Conservation (phyloP, 179 eudicot genomes). For the Corrigiola litoralis region DNA sequence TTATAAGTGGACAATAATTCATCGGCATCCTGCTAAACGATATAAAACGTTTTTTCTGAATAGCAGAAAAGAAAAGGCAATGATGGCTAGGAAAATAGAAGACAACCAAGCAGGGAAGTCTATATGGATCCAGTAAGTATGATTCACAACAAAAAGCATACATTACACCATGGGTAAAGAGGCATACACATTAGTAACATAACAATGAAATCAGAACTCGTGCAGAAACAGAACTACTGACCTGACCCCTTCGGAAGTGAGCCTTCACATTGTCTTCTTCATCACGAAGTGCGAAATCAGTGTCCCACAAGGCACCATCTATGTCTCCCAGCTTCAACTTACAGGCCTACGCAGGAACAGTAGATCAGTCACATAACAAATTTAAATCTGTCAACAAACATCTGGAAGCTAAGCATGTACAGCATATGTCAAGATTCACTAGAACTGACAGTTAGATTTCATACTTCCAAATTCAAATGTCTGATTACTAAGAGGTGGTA, state of each 20-base stretch:
- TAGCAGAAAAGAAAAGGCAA: not conserved
- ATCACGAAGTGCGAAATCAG: constrained; percentile 50
- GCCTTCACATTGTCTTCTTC: constrained; percentile 50
- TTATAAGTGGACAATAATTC: not conserved
- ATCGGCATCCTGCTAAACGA: not conserved
- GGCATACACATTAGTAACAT: not conserved
- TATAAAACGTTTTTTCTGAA: not conserved
- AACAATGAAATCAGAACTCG: not conserved
- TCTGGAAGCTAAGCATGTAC: not conserved
- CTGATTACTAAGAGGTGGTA: too few species aligned
- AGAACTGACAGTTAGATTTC: not conserved
- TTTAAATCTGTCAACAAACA: not conserved
- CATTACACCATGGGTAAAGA: too few species aligned
- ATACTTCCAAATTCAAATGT: too few species aligned
- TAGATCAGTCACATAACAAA: not conserved
- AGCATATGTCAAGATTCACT: not conserved
- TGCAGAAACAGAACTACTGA: constrained; percentile 15
- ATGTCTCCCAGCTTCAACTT: constrained; percentile 40
- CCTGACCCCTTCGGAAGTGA: constrained; percentile 53
- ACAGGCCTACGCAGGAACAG: constrained; percentile 37
- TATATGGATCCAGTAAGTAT: too few species aligned
- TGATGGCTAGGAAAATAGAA: not conserved
- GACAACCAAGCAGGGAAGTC: not conserved
- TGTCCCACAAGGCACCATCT: constrained; percentile 44
- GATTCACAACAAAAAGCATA: too few species aligned